These are phyloP conservation scores for Uronychia setigera DNA, from an alignment of 73 alveolate genomes.

Conservation along the genomic window DNA sequence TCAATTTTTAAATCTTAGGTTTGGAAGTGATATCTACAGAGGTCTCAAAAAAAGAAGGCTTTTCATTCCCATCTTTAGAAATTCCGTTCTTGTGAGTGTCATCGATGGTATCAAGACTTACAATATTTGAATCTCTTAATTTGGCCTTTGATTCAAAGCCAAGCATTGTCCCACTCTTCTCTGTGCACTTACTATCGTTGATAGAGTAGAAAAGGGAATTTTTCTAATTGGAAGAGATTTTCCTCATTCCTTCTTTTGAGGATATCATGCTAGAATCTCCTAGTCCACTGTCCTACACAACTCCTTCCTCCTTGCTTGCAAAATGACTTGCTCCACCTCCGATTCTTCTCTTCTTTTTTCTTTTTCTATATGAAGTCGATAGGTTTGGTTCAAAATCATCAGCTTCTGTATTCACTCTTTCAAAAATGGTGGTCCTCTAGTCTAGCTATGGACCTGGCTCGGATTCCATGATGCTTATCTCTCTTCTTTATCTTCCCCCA, in stretches of 20 bases:
- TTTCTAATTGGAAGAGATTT: background rate
- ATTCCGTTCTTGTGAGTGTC: no score
- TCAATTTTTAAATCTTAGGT: background rate
- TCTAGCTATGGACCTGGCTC: background rate
- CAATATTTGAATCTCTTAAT: no score
- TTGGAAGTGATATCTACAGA: background rate
- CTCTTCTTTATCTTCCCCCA: no score
- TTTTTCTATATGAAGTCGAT: background rate
- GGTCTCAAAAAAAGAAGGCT: background rate
- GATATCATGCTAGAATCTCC: background rate
- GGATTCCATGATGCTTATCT: background rate
- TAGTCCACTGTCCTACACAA: no score
- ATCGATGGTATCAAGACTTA: no score
- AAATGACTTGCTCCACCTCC: background rate
- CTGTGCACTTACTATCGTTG: background rate
- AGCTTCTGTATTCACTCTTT: background rate
- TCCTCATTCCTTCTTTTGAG: background rate
- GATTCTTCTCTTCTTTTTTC: background rate
- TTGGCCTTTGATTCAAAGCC: background rate
- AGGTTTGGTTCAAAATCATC: background rate
- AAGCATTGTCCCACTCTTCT: no score
- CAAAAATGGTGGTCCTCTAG: background rate
- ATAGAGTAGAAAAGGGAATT: background rate
- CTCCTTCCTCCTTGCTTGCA: background rate
- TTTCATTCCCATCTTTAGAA: background rate